A percentile compares a stretch with the other conserved stretches of the same genome.
phyloP scores from a whole-genome alignment of 1,284 basidiomycete species.

The Lentinus polychrous region DNA sequence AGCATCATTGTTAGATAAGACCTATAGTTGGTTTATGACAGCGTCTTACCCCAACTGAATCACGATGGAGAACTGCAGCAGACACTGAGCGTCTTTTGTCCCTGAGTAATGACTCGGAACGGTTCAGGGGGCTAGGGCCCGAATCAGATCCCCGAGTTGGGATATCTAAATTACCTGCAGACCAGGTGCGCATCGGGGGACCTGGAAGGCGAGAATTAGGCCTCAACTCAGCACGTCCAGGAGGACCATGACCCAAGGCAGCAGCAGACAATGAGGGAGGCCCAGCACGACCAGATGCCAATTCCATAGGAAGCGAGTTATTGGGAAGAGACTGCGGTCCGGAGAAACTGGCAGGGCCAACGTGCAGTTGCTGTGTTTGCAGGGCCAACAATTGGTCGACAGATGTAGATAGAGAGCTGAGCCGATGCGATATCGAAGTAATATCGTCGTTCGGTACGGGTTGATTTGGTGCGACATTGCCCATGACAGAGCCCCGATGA shows the following conservation, averaged over 20 bases:
- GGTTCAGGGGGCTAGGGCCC: conserved; percentile 18
- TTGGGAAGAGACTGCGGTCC: neutral
- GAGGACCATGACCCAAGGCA: conserved; percentile 49
- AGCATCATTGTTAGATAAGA: conserved; percentile 28
- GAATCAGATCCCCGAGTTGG: conserved; percentile 44
- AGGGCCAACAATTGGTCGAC: conserved; percentile 78
- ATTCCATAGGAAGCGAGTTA: neutral
- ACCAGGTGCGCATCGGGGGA: conserved; percentile 74
- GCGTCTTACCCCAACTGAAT: conserved; percentile 61
- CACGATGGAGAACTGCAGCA: conserved; percentile 53
- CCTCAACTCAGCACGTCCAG: conserved; percentile 53
- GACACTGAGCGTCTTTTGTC: conserved; percentile 76
- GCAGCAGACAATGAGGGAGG: conserved; percentile 28
- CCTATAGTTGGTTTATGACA: conserved; percentile 8
- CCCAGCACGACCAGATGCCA: neutral
- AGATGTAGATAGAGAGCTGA: conserved; percentile 79
- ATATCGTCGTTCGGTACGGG: conserved; percentile 62
- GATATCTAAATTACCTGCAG: conserved; percentile 68
- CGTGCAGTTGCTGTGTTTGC: conserved; percentile 64
- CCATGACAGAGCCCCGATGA: conserved; percentile 53
- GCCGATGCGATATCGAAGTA: conserved; percentile 68
- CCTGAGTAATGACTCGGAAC: conserved; percentile 29
- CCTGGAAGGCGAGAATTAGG: conserved; percentile 51
- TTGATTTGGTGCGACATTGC: conserved; percentile 63
- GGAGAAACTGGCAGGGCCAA: conserved; percentile 28